Evolutionary conservation across 2,329 filamentous ascomycete species (phyloP), one percentile per base, ranked within the genome.

Genomic region (Botryotinia convoluta): DNA sequence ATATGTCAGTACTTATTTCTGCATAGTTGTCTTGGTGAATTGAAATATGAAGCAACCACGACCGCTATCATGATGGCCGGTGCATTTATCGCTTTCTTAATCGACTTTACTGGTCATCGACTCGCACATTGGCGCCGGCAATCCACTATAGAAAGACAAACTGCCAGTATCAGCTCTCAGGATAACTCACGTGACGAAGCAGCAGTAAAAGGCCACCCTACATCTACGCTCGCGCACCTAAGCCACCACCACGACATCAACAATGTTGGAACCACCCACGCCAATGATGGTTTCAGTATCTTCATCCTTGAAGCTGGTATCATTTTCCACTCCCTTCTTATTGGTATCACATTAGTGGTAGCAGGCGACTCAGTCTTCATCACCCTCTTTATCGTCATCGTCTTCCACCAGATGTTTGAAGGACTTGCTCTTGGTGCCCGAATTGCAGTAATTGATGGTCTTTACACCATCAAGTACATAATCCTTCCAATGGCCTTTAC

Each of bases 391-490:
- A 81, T 88, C 61, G 92, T 94, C 71, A 92, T 94, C 73, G 83
- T 93, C 73, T 93, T 94, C 83, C 92, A 94, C 79, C 92, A 94
- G 78, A 89, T 92, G 84, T 93, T 95, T 77, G 92, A 94, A 79
- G 92, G 92, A 6, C 85, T 94, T 63, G 92, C 92, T 0, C 88
- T 94, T 0, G 92, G 92, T 29, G 89, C 89, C 14, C 88, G 90
- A 22, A 93, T 94, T 75, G 90, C 91, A 14, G 85, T 86, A 0
- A 84, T 73, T 26, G 70, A 73, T 54, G 37, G 37, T 44, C 69
- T 63, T 7, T 42, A 73, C 20, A 72, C 65, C 1, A 69, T 77
- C 10, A 84, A 85, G 74, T 92, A 93, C 79, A 44, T 90, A 4
- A 75, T 88, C 20, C 89, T 95, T 83, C 91, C 87, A 0, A 76